Conservation (phyloP, 495 filamentous ascomycete species). For the Penicillium tannophilum region DNA sequence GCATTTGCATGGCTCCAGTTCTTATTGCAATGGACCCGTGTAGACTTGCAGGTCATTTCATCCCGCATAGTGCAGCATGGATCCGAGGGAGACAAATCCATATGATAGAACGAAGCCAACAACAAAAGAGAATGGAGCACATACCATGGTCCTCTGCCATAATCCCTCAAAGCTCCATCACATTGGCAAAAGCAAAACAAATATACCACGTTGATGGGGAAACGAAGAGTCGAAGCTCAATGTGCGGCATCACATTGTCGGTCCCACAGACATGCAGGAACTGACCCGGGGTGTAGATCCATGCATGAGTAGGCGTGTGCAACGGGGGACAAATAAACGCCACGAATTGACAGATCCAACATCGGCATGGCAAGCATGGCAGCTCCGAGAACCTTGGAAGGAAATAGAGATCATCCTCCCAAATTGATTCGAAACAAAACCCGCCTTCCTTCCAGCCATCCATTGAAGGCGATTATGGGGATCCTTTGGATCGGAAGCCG, state of each 20-base stretch:
- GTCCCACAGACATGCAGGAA: slow-evolving; percentile 19
- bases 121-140: too few species aligned
- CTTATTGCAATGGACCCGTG: slow-evolving; percentile 3
- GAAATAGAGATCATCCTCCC: slow-evolving; percentile 2
- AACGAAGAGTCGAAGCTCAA: slow-evolving; percentile 16
- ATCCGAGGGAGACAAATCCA: not conserved
- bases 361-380: slow-evolving; percentile 2
- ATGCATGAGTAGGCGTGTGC: slow-evolving; percentile 23
- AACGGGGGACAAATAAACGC: slow-evolving; percentile 20
- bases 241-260: slow-evolving; percentile 24
- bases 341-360: slow-evolving; percentile 26
- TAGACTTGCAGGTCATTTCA: not conserved
- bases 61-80: not conserved
- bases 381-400: not conserved
- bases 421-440: not conserved
- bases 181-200: not conserved
- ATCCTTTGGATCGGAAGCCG: not conserved
- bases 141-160: not conserved
- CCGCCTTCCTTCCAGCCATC: not conserved
- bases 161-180: not conserved
- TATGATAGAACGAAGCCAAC: not conserved
- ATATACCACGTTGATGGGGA: slow-evolving; percentile 24
- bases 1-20: slow-evolving; percentile 12
- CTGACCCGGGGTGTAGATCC: slow-evolving; percentile 18
- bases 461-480: not conserved